Percentiles rank a stretch among this genome's conserved stretches.
Evolutionary conservation across 2,329 filamentous ascomycete species (phyloP).

Genomic region (Graphiopsis chlorocephala): DNA sequence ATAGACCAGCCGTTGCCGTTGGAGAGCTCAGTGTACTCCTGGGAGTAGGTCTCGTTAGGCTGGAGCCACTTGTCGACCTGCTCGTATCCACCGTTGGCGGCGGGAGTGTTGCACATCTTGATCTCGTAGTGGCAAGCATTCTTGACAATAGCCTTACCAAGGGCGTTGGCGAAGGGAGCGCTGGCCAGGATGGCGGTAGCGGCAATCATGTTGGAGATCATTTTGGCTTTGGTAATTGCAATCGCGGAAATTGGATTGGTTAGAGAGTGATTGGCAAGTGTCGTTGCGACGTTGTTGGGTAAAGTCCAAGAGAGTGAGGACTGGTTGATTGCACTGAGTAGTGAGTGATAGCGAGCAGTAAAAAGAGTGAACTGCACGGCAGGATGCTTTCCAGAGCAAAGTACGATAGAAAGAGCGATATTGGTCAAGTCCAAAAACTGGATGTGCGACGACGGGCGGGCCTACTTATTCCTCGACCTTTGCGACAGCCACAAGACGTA

Average conservation of each 20-base stretch:
- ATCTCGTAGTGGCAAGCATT: slow-evolving; percentile 35
- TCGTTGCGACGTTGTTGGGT: slow-evolving; percentile 14
- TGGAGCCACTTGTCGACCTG: slow-evolving; percentile 26
- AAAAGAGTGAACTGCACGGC: slow-evolving; percentile 37
- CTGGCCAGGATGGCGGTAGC: slow-evolving; percentile 28
- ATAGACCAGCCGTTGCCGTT: slow-evolving; percentile 38
- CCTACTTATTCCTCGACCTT: slow-evolving; percentile 15
- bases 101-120: slow-evolving; percentile 31
- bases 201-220: slow-evolving; percentile 22
- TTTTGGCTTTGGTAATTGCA: slow-evolving; percentile 6
- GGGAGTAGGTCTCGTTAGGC: slow-evolving; percentile 30
- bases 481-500: slow-evolving; percentile 9
- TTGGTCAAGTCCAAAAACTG: slow-evolving; percentile 20
- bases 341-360: slow-evolving; percentile 30
- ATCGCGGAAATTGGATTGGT: background rate
- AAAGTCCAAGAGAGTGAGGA: slow-evolving; percentile 26
- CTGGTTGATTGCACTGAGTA: slow-evolving; percentile 21
- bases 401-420: slow-evolving; percentile 27
- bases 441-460: slow-evolving; percentile 20
- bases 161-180: slow-evolving; percentile 24
- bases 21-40: slow-evolving; percentile 35
- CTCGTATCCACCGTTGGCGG: slow-evolving; percentile 27
- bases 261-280: slow-evolving; percentile 6
- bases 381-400: slow-evolving; percentile 32
- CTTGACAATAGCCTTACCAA: slow-evolving; percentile 31